A percentile compares a stretch with the other conserved stretches of the same genome.
Conservation (phyloP, 352 stramenopile species). For the Phytophthora vignae region DNA sequence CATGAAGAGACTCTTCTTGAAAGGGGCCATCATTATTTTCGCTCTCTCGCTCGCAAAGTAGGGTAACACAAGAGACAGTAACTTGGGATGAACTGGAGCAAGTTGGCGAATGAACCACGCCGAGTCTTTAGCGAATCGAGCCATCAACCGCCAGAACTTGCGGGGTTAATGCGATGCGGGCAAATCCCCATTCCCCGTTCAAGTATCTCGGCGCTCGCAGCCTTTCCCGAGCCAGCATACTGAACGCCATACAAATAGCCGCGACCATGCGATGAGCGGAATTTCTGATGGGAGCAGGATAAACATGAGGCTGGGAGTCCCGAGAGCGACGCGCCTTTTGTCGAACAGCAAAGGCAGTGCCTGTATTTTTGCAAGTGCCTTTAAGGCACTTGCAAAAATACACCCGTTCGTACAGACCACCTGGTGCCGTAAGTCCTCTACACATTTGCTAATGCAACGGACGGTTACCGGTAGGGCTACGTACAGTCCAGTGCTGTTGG, state of each 20-base stretch:
- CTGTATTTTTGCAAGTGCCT: no score
- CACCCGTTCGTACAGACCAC: conserved; percentile 21
- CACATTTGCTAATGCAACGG: neutral
- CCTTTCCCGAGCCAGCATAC: conserved; percentile 24
- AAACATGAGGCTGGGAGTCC: conserved; percentile 17
- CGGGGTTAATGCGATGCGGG: conserved; percentile 17
- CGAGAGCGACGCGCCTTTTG: neutral
- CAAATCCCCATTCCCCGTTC: conserved; percentile 28
- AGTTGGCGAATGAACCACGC: conserved; percentile 37
- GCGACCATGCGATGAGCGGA: conserved; percentile 27
- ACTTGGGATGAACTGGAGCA: conserved; percentile 5
- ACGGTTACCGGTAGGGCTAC: conserved; percentile 4
- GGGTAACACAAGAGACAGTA: conserved; percentile 1
- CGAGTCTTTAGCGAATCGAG: neutral
- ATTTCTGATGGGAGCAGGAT: conserved; percentile 30
- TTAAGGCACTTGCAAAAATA: neutral
- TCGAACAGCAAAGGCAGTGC: conserved; percentile 26
- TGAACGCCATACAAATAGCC: conserved; percentile 21
- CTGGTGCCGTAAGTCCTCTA: conserved; percentile 25
- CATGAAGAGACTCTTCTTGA: conserved; percentile 41
- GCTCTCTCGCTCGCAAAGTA: conserved; percentile 5
- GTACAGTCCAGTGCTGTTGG: neutral
- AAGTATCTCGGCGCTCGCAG: conserved; percentile 11
- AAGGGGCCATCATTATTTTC: conserved; percentile 32
- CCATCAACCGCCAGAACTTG: conserved; percentile 8